Conservation (phyloP, 805 yeast genomes). For the Ogataea pilisensis region DNA sequence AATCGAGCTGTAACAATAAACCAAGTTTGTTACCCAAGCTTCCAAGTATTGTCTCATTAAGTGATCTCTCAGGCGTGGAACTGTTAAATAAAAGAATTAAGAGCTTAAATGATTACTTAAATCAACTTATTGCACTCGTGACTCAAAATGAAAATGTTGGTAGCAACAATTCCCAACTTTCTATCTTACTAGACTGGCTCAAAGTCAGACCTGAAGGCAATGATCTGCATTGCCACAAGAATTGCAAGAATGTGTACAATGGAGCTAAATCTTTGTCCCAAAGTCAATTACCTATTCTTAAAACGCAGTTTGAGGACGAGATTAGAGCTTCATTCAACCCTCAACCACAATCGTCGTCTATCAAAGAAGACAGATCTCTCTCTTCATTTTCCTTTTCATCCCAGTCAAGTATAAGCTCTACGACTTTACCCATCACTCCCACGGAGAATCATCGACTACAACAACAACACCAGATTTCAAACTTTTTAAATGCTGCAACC, state of each 20-base stretch:
- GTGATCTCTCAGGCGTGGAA: slow-evolving; percentile 26
- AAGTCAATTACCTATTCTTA: no score
- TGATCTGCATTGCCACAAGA: not conserved
- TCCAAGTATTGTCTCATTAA: slow-evolving; percentile 45
- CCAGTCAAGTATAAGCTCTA: not conserved
- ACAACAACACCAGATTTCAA: no score
- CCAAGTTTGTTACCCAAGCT: slow-evolving; percentile 33
- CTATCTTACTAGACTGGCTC: slow-evolving; percentile 28
- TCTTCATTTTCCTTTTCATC: not conserved
- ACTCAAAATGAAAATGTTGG: not conserved
- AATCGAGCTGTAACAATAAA: slow-evolving; percentile 7
- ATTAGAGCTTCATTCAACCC: slow-evolving; percentile 25
- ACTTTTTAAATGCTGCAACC: no score
- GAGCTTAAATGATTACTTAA: slow-evolving; percentile 38
- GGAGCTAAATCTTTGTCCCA: no score
- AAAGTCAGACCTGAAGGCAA: slow-evolving; percentile 1
- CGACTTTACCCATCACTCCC: not conserved
- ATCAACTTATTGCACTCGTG: slow-evolving; percentile 18
- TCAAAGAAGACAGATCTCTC: not conserved
- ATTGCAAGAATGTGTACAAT: not conserved
- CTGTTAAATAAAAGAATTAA: slow-evolving; percentile 35
- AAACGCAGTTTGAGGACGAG: slow-evolving; percentile 5
- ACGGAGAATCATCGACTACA: not conserved
- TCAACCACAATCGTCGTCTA: slow-evolving; percentile 15
- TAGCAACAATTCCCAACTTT: no score